Base-by-base conservation (phyloP, 148 eudicot genomes). In the Pouteria glomerata region DNA sequence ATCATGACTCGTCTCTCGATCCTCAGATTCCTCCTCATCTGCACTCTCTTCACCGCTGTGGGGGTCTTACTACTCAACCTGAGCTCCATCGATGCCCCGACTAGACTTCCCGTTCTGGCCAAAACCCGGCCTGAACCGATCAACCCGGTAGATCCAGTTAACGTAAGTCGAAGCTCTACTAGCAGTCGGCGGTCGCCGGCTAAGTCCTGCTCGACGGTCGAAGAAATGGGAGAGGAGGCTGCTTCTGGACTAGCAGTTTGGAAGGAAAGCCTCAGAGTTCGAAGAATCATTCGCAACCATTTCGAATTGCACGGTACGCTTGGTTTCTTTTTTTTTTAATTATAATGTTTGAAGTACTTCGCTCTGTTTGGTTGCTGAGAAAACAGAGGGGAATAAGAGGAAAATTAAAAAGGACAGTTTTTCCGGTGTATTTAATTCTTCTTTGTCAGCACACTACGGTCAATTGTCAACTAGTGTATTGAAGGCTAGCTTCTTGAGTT, bases 191-290 rank as follows among this genome's bases (percentile, higher is more conserved):
- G 24, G 51, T 26, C 63, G 51, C 12, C 51, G 52, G 61, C 19
- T 69, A 60, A 6, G 18, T 29, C 37, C 0, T 71, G 74, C 30
- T 65, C 74, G 13, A 71, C 74, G 42, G 74, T 71, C 29, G 74
- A 71, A 58, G 56, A 71, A 45, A 71, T 71, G 74, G 74, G 74
- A 33, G 74, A 71, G 42, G 42, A 42, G 18, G 65, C 65, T 15
- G 26, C 26, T 71, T 41, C 56, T 10, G n/a, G 16, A 62, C 62
- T 21, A 55, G 48, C 31, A 12, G 27, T 19, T 70, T 5, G 65
- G 53, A 44, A 44, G 64, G 66, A 71, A 30, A 71, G 56, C 56
- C 74, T 71, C 66, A 58, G 74, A 71, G 63, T 71, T 58, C 74
- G 74, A 57, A n/a, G 30, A 6, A 16, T 71, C 52, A 71, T 71